Evolutionary conservation across 805 yeast species (phyloP).

Genomic region (Candida pini): DNA sequence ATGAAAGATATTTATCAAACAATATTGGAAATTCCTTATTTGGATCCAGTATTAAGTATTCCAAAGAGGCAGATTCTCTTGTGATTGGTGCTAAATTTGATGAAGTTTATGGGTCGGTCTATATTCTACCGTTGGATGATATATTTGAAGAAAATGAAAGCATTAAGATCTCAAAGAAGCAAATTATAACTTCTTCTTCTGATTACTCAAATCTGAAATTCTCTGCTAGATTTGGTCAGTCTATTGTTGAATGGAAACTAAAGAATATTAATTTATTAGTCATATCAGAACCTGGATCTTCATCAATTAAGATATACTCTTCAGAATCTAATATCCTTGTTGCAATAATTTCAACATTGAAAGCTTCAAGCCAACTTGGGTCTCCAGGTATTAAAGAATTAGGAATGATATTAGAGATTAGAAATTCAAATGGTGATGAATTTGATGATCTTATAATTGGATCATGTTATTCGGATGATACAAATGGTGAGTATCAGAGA

Average conservation of each 20-base stretch:
- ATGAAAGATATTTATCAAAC: conserved; percentile 10
- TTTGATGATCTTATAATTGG: conserved; percentile 38
- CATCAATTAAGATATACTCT: conserved; percentile 34
- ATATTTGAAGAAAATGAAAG: conserved; percentile 7
- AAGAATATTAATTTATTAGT: conserved; percentile 33
- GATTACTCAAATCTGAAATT: conserved; percentile 12
- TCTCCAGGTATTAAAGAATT: conserved; percentile 36
- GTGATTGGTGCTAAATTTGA: conserved; percentile 51
- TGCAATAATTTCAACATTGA: conserved; percentile 16
- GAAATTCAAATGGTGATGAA: conserved; percentile 33
- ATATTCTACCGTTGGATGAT: conserved; percentile 35
- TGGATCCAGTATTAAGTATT: conserved; percentile 40
- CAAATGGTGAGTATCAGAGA: conserved; percentile 21
- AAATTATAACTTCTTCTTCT: not conserved
- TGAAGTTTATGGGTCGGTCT: conserved; percentile 37
- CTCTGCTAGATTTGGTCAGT: conserved; percentile 39
- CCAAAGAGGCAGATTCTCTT: conserved; percentile 30
- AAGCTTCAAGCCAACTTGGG: conserved; percentile 31
- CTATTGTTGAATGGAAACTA: conserved; percentile 26
- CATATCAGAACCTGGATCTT: conserved; percentile 48
- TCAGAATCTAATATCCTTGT: conserved; percentile 6
- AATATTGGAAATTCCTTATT: conserved; percentile 33
- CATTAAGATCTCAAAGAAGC: not conserved
- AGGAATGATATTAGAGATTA: conserved; percentile 26
- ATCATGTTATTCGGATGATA: conserved; percentile 31